phyloP scores from a whole-genome alignment of 2,329 filamentous ascomycete genomes.

The Biscogniauxia mediterranea region DNA sequence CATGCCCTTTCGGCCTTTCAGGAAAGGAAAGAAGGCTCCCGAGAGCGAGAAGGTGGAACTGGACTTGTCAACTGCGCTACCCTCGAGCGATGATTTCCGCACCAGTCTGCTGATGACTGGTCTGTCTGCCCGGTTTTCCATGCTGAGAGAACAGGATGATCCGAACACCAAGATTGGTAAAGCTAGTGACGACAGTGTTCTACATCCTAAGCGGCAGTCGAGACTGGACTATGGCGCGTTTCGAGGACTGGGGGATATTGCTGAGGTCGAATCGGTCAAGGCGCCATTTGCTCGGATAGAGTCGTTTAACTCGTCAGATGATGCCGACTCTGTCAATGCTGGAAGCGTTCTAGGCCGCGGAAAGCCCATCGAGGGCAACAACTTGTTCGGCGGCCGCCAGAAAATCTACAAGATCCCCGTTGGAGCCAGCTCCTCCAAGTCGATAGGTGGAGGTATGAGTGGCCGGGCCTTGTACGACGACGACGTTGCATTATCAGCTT shows the following conservation, averaged over 20 bases:
- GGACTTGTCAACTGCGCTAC: slow-evolving; percentile 72
- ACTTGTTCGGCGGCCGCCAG: slow-evolving; percentile 89
- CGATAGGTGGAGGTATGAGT: slow-evolving; percentile 49
- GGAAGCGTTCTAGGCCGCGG: slow-evolving; percentile 81
- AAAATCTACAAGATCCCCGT: slow-evolving; percentile 87
- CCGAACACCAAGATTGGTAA: slow-evolving; percentile 87
- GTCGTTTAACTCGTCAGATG: slow-evolving; percentile 65
- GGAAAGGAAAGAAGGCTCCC: slow-evolving; percentile 52
- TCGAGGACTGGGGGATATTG: slow-evolving; percentile 73
- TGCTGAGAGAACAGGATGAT: slow-evolving; percentile 93
- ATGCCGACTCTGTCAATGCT: slow-evolving; percentile 59
- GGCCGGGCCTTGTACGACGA: slow-evolving; percentile 79
- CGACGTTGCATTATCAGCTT: slow-evolving; percentile 79
- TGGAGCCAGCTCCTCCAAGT: slow-evolving; percentile 43
- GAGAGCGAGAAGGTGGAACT: slow-evolving; percentile 65
- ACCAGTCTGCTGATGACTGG: slow-evolving; percentile 96
- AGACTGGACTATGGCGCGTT: slow-evolving; percentile 67
- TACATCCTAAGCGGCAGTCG: slow-evolving; percentile 79
- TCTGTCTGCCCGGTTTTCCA: slow-evolving; percentile 91
- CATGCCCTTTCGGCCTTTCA: slow-evolving; percentile 53
- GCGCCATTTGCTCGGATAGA: slow-evolving; percentile 58
- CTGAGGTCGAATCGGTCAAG: slow-evolving; percentile 81
- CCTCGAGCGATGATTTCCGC: slow-evolving; percentile 83
- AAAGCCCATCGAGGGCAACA: slow-evolving; percentile 84
- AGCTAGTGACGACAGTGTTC: slow-evolving; percentile 90